Percentiles rank a stretch among this genome's conserved stretches.
Evolutionary conservation across 1,284 basidiomycete species (phyloP).

Genomic region (Singerocomus inundabilis): DNA sequence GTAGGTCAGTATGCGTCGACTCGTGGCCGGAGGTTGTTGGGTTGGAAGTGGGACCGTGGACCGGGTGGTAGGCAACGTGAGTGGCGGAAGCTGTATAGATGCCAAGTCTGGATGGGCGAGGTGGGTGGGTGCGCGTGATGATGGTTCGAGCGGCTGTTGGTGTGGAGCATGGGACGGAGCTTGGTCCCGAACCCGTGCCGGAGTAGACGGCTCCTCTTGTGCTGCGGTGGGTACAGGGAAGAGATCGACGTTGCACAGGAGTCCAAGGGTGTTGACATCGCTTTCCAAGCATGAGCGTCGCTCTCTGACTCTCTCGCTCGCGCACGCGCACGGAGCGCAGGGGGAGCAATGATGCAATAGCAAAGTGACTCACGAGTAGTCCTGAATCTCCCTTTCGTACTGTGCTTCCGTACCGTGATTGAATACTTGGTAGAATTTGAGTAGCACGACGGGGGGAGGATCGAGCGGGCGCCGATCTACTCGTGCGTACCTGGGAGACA

Average conservation of each 20-base stretch:
- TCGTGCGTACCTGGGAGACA: slow-evolving; percentile 49
- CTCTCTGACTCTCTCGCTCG: neutral
- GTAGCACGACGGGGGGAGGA: slow-evolving; percentile 59
- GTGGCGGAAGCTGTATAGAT: slow-evolving; percentile 25
- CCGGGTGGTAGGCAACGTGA: slow-evolving; percentile 12
- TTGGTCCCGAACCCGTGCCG: slow-evolving; percentile 2
- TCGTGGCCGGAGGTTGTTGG: slow-evolving; percentile 2
- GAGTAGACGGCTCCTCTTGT: slow-evolving; percentile 1
- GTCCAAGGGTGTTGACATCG: slow-evolving; percentile 46
- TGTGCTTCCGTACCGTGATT: slow-evolving; percentile 40
- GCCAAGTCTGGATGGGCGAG: slow-evolving; percentile 13
- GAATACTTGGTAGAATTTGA: slow-evolving; percentile 47
- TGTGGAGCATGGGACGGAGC: slow-evolving; percentile 11
- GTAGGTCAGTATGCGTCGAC: slow-evolving; percentile 40
- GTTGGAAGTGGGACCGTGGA: slow-evolving; percentile 1
- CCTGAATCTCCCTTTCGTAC: slow-evolving; percentile 43
- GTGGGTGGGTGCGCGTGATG: slow-evolving; percentile 18
- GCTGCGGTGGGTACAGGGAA: slow-evolving; percentile 46
- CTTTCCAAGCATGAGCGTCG: slow-evolving; percentile 29
- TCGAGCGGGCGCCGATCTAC: slow-evolving; percentile 64
- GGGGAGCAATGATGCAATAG: neutral
- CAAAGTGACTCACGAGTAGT: slow-evolving; percentile 44
- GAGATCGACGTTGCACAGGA: slow-evolving; percentile 65
- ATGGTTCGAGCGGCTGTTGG: slow-evolving; percentile 8
- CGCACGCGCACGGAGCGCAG: neutral